phyloP scores from a whole-genome alignment of 345 rosid genomes.

The Ricinus communis region DNA sequence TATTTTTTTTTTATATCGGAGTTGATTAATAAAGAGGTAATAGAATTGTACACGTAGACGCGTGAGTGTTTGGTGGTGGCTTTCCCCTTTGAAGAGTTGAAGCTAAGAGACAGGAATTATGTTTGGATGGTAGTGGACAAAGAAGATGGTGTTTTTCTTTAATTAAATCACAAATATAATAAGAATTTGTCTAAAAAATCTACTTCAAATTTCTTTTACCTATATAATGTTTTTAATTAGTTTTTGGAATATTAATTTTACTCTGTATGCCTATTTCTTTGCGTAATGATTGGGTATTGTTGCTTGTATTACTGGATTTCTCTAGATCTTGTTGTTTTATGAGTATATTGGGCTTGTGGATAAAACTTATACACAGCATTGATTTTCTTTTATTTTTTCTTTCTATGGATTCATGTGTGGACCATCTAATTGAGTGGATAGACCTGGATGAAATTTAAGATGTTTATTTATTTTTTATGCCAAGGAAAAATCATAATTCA shows the following conservation, averaged over 20 bases:
- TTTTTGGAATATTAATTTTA: too few species aligned
- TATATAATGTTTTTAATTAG: too few species aligned
- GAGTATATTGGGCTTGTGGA: background rate
- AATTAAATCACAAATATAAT: too few species aligned
- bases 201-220: too few species aligned
- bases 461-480: too few species aligned
- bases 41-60: constrained; percentile 51
- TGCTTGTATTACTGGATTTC: background rate
- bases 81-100: background rate
- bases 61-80: constrained; percentile 29
- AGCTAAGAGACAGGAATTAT: background rate
- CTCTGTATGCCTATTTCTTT: background rate
- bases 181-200: too few species aligned
- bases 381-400: too few species aligned
- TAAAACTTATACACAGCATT: too few species aligned
- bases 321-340: background rate
- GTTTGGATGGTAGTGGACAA: constrained; percentile 30
- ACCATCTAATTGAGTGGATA: too few species aligned
- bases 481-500: too few species aligned
- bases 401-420: too few species aligned
- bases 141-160: background rate
- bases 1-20: background rate
- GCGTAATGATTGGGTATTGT: background rate
- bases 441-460: too few species aligned
- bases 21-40: constrained; percentile 31